Evolutionary conservation across 106 monocot genomes (phyloP), one percentile per base, ranked within the genome.

Genomic region (Acorus gramineus): DNA sequence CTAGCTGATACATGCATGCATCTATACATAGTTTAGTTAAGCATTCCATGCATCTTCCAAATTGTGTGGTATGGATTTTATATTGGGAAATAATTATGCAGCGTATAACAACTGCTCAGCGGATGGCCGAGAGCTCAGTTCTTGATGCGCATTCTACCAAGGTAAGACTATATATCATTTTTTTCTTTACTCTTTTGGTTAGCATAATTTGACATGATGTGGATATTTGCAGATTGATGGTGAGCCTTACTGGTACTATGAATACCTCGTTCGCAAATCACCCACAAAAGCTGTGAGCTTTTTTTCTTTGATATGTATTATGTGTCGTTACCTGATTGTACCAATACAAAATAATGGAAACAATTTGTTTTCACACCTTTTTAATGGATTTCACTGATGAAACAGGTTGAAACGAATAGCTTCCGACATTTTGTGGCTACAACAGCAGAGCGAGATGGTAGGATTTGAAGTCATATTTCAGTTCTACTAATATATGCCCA

Each of bases 371-470:
- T 61, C 44, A 7, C 44, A 49, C 47, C 4, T 11, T 13, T 8
- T 70, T 60, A 49, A 50, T 49, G 65, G 10, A 46, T 9, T 53
- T 72, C 64, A 60, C 47, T 7, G n/a, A 48, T 62, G 56, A 8
- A 46, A 63, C 44, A 44, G 53, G 59, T 66, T 71, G 90, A 77
- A 77, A 72, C 90, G 62, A 96, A 90, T 73, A 53, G 85, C 66
- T 96, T 65, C 68, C 57, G 95, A 50, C 95, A 87, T 53, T 85
- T 62, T 77, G 71, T 90, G 64, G 80, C 95, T 68, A 73, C 87
- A 62, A 90, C 90, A 73, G 90, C 81, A 60, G 95, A 96, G 61
- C 63, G 95, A 72, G 95, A 90, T 82, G 95, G 95, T 96, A 84
- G 62, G 7, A 44, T 43, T 14, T 46, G 49, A 48, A 42, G 7